Evolutionary conservation across 495 filamentous ascomycete species (phyloP), one percentile per base, ranked within the genome.

Genomic region (Trichoderma orchidacearum): DNA sequence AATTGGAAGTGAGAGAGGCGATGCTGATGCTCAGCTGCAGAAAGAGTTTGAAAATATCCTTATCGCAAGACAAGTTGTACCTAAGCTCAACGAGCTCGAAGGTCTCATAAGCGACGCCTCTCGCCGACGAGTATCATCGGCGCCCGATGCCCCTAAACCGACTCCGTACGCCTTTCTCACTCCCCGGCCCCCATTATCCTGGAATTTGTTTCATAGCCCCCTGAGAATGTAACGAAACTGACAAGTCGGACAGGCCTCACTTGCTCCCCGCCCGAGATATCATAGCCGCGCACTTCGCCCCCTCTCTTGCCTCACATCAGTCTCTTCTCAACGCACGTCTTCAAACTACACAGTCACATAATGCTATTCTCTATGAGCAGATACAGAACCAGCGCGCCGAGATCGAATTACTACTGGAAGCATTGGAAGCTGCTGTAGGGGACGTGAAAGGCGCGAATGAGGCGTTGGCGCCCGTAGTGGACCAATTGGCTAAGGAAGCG

Each of bases 21-120:
- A 58, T 15, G 30, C 34, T 56, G 13, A 53, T 35, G 18, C 30
- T 23, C 50, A 21, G 18, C 2, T 12, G 23, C 66, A 82, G 75
- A 70, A 69, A 62, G 87, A 95, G 64, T 96, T 95, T 69, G 85
- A 91, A 30, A 73, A 70, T 5, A 90, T 96, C 59, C 59, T 95
- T 52, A 66, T 72, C 28, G 80, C 86, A 64, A 71, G 88, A 51
- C 72, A 82, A 52, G 90, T 91, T 0, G 79, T 96, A 3, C 60
- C 70, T 57, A 80, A 81, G 45, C 72, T 98, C 56, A 96, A 98
- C 73, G 83, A 85, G 62, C 74, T 96, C 54, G 92, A 98, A 68
- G 71, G 72, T 12, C 72, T 95, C 48, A 77, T 93, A 30, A 73
- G 67, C 21, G 89, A 89, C 38, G 92, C 89, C 2, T 73, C 75